A percentile compares a stretch with the other conserved stretches of the same genome.
Evolutionary conservation across 2,329 filamentous ascomycete genomes (phyloP).

Genomic region (Ascochyta pisi): DNA sequence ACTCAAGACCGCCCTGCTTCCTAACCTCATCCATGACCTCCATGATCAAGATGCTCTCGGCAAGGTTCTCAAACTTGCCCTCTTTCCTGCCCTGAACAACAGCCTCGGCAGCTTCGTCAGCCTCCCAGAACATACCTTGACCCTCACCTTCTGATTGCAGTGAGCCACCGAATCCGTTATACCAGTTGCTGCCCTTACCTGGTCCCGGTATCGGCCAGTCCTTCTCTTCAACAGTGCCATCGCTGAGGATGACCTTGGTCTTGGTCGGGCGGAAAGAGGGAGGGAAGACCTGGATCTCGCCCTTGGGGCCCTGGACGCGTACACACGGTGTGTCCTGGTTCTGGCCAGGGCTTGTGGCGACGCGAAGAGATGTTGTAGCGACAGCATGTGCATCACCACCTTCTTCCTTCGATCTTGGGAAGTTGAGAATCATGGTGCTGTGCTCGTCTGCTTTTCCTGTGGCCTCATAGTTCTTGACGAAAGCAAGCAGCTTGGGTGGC

Average conservation of each 20-base stretch:
- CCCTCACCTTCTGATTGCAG: conserved; percentile 64
- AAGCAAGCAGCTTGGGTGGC: conserved; percentile 70
- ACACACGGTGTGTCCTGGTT: conserved; percentile 70
- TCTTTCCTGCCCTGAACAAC: conserved; percentile 79
- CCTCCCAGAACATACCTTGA: conserved; percentile 90
- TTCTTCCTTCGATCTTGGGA: conserved; percentile 64
- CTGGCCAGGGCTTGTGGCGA: conserved; percentile 61
- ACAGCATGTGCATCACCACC: conserved; percentile 72
- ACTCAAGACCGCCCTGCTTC: conserved; percentile 66
- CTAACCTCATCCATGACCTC: conserved; percentile 76
- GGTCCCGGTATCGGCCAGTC: conserved; percentile 56
- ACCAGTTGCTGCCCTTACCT: conserved; percentile 55
- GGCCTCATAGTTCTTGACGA: conserved; percentile 73
- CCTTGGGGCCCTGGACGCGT: conserved; percentile 79
- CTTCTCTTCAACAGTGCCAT: conserved; percentile 57
- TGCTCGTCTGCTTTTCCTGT: conserved; percentile 77
- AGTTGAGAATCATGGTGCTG: conserved; percentile 78
- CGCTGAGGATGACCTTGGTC: conserved; percentile 66
- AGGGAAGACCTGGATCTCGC: conserved; percentile 81
- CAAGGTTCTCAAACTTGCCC: conserved; percentile 67
- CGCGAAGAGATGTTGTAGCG: conserved; percentile 58
- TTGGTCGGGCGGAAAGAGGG: conserved; percentile 73
- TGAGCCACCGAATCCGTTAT: conserved; percentile 55
- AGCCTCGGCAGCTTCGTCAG: conserved; percentile 78
- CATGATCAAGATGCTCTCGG: conserved; percentile 87